phyloP scores from a whole-genome alignment of 495 filamentous ascomycete species.

The Penicillium paradoxum region DNA sequence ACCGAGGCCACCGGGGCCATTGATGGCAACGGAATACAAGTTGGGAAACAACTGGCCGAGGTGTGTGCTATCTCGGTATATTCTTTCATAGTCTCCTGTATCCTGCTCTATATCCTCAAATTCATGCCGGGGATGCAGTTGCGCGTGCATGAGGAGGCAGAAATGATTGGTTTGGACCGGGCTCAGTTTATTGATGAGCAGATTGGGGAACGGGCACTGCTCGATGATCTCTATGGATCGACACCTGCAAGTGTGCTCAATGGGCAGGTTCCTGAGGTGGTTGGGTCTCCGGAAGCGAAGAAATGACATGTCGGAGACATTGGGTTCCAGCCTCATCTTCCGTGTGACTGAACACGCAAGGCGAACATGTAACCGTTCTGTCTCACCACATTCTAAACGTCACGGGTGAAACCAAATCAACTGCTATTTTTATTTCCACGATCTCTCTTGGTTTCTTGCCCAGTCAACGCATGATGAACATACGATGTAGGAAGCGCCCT shows the following conservation, averaged over 20 bases:
- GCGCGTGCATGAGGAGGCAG: conserved; percentile 50
- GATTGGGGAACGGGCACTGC: conserved; percentile 43
- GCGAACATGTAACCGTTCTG: background rate
- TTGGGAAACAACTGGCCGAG: conserved; percentile 56
- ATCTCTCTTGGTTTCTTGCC: background rate
- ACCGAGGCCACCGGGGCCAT: conserved; percentile 47
- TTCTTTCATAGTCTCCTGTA: conserved; percentile 50
- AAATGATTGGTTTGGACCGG: conserved; percentile 52
- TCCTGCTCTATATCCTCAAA: conserved; percentile 51
- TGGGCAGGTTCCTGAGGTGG: conserved; percentile 7
- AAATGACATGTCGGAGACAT: background rate
- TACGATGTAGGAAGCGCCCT: too few species aligned
- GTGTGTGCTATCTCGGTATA: conserved; percentile 53
- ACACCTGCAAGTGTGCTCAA: conserved; percentile 16
- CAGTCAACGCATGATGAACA: too few species aligned
- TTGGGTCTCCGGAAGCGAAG: conserved; percentile 11
- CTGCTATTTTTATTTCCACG: background rate
- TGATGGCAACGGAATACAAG: conserved; percentile 54
- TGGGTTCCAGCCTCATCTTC: background rate
- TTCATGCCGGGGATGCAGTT: conserved; percentile 56
- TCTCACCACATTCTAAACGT: background rate
- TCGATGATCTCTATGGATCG: conserved; percentile 18
- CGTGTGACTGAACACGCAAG: background rate
- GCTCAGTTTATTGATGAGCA: conserved; percentile 59
- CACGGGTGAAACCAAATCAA: background rate